phyloP scores from a whole-genome alignment of 2,329 filamentous ascomycete species.

The Alternaria triticina region DNA sequence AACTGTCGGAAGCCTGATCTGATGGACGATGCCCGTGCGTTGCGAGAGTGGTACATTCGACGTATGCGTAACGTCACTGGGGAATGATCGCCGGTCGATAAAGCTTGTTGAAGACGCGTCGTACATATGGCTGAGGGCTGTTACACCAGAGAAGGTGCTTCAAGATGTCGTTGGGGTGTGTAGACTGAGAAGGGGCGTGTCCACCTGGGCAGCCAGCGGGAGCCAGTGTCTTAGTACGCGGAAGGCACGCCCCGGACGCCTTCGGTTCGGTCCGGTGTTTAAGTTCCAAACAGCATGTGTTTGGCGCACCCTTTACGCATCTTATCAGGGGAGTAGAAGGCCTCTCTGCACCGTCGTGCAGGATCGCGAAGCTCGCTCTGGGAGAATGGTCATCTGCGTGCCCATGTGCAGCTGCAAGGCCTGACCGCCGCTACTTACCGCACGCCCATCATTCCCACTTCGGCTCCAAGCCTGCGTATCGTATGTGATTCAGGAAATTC shows the following conservation, averaged over 20 bases:
- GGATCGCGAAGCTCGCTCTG: background rate
- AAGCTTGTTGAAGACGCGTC: background rate
- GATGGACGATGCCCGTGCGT: background rate
- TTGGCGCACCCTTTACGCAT: background rate
- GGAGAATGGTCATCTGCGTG: background rate
- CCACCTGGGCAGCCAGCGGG: background rate
- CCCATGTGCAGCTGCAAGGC: background rate
- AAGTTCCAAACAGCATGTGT: background rate
- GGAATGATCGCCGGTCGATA: background rate
- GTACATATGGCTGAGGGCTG: background rate
- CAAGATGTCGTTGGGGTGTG: background rate
- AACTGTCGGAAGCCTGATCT: background rate
- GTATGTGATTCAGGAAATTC: background rate
- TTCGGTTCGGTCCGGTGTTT: slow-evolving; percentile 10
- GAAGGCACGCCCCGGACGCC: slow-evolving; percentile 9
- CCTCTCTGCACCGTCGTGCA: background rate
- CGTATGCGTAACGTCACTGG: background rate
- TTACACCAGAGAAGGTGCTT: background rate
- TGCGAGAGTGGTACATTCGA: background rate
- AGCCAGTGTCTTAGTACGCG: slow-evolving; percentile 5
- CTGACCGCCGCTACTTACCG: background rate
- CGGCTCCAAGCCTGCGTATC: background rate
- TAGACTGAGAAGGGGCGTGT: background rate
- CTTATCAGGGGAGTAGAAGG: background rate
- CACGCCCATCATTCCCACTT: background rate